Evolutionary conservation across 768 basidiomycete genomes (phyloP).

Genomic region (Tricholoma hemisulphureum): DNA sequence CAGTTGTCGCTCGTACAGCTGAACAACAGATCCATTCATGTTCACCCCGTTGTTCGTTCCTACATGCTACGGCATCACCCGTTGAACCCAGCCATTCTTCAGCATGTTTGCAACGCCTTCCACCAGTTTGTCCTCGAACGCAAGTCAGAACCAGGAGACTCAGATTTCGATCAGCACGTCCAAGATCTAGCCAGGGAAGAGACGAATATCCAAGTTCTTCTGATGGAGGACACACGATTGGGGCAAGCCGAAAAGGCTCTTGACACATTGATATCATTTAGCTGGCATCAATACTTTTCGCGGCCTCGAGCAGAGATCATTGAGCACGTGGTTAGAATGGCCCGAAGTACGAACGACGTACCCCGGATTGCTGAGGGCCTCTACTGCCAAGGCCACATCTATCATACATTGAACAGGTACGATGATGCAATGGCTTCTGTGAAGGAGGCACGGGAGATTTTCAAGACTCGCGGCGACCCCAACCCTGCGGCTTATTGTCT

Average conservation of each 20-base stretch:
- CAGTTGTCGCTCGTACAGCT: background rate
- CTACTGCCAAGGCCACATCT: background rate
- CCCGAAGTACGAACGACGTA: background rate
- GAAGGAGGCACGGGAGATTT: background rate
- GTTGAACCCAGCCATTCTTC: conserved; percentile 1
- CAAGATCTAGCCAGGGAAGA: conserved; percentile 8
- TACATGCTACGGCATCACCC: conserved; percentile 15
- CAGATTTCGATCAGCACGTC: conserved; percentile 4
- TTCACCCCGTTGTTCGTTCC: conserved; percentile 20
- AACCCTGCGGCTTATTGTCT: no score
- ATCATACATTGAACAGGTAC: background rate
- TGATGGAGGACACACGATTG: conserved; percentile 11
- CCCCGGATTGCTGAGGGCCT: background rate
- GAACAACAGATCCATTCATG: conserved; percentile 14
- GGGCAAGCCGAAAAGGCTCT: conserved; percentile 1
- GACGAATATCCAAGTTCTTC: conserved; percentile 13
- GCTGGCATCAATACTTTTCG: conserved; percentile 13
- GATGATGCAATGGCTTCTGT: background rate
- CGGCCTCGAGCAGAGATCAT: conserved; percentile 14
- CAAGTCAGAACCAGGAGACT: conserved; percentile 6
- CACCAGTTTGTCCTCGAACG: conserved; percentile 14
- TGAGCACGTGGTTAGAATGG: conserved; percentile 5
- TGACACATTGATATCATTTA: conserved; percentile 16
- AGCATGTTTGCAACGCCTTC: conserved; percentile 9
- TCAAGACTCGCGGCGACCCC: no score